These are phyloP conservation scores for Penicillium psychrosexuale DNA, from an alignment of 2,329 filamentous ascomycete genomes.

Conservation along the genomic window DNA sequence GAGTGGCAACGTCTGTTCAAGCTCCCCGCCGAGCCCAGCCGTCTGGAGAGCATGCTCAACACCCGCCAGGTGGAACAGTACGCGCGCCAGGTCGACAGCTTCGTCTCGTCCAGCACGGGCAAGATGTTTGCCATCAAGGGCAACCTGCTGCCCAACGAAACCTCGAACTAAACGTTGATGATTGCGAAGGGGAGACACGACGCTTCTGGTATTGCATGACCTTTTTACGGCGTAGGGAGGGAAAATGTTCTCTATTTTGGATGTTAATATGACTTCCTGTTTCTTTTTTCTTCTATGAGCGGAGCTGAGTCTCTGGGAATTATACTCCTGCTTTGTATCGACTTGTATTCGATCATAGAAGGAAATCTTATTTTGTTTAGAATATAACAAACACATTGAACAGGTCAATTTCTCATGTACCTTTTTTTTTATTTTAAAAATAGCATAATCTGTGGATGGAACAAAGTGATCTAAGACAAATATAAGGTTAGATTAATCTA, in stretches of 20 bases:
- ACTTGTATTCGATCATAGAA: slow-evolving; percentile 25
- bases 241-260: slow-evolving; percentile 41
- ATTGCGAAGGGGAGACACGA: slow-evolving; percentile 27
- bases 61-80: slow-evolving; percentile 97
- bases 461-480: neutral
- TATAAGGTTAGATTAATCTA: neutral
- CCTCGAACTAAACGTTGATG: slow-evolving; percentile 33
- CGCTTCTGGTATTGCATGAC: slow-evolving; percentile 41
- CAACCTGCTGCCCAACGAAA: slow-evolving; percentile 59
- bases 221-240: slow-evolving; percentile 43
- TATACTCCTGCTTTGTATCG: slow-evolving; percentile 15
- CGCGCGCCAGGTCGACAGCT: slow-evolving; percentile 92
- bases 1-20: slow-evolving; percentile 99
- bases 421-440: neutral
- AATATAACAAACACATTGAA: slow-evolving; percentile 9
- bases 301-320: slow-evolving; percentile 20
- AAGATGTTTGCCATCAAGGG: slow-evolving; percentile 98
- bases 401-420: neutral
- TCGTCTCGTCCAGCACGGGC: slow-evolving; percentile 82
- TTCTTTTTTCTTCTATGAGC: slow-evolving; percentile 34
- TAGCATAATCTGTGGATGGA: neutral
- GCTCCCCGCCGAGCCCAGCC: slow-evolving; percentile 88
- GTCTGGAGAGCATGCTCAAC: slow-evolving; percentile 90
- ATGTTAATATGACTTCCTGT: slow-evolving; percentile 40
- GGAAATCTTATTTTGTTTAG: slow-evolving; percentile 11